phyloP scores from a whole-genome alignment of 371 early-diverging fungal genomes.

The Mucor piriformis region DNA sequence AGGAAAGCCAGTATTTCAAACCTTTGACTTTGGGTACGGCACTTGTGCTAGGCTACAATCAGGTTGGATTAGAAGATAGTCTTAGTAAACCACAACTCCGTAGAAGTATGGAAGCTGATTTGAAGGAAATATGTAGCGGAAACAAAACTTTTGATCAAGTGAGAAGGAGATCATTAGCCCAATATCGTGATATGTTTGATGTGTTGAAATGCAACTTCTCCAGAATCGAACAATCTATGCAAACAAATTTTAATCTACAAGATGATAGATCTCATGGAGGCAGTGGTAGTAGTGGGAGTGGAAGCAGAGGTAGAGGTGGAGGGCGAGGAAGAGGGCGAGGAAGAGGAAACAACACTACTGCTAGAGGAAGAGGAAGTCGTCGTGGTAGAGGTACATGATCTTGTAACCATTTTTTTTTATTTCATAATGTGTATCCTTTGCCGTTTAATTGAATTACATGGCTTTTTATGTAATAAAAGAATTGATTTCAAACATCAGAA shows the following conservation, averaged over 20 bases:
- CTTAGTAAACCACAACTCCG: constrained; percentile 86
- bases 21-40: constrained; percentile 95
- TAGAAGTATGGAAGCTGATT: constrained; percentile 73
- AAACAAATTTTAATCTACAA: background rate
- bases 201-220: background rate
- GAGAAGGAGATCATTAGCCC: background rate
- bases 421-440: too few relatives aligned
- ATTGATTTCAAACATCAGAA: too few relatives aligned
- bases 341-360: background rate
- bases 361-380: background rate
- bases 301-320: background rate
- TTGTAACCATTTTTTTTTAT: too few relatives aligned
- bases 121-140: constrained; percentile 74
- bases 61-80: constrained; percentile 81
- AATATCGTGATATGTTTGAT: background rate
- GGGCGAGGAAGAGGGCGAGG: background rate
- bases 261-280: background rate
- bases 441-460: too few relatives aligned
- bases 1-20: constrained; percentile 67
- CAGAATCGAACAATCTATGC: background rate
- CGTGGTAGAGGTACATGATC: background rate
- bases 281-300: background rate
- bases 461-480: too few relatives aligned
- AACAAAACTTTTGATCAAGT: background rate
- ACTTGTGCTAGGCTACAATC: constrained; percentile 91